Evolutionary conservation across 2,329 filamentous ascomycete species (phyloP).

Genomic region (Colletotrichum sp.): DNA sequence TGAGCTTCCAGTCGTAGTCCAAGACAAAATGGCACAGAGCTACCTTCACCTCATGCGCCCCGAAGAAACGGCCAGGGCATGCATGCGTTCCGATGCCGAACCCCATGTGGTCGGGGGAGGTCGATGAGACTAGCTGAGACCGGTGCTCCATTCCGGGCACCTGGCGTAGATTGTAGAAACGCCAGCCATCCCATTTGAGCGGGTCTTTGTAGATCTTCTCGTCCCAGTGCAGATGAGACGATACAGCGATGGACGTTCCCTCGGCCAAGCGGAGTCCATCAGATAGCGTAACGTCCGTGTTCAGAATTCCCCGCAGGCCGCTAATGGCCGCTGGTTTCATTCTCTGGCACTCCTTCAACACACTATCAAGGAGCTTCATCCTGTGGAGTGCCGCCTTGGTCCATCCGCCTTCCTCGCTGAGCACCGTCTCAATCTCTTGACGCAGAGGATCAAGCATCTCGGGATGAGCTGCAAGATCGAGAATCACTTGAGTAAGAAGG

Average conservation of each 20-base stretch:
- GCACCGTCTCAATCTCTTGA: constrained; percentile 42
- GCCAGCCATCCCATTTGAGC: background rate
- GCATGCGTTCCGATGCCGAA: constrained; percentile 44
- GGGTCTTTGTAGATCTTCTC: background rate
- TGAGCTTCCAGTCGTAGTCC: constrained; percentile 36
- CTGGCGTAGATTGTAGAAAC: constrained; percentile 4
- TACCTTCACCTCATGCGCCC: constrained; percentile 49
- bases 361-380: constrained; percentile 45
- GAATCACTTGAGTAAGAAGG: constrained; percentile 38
- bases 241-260: background rate
- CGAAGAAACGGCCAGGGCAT: constrained; percentile 50
- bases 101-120: constrained; percentile 36
- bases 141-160: constrained; percentile 11
- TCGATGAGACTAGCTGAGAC: constrained; percentile 45
- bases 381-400: constrained; percentile 40
- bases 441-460: constrained; percentile 45
- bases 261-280: background rate
- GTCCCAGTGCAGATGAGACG: background rate
- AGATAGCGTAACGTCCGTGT: background rate
- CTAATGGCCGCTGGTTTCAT: constrained; percentile 5
- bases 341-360: constrained; percentile 43
- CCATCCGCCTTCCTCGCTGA: constrained; percentile 37
- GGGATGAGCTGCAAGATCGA: constrained; percentile 41
- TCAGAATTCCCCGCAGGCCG: background rate
- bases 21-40: constrained; percentile 44